A percentile compares a stretch with the other conserved stretches of the same genome.
Evolutionary conservation across 352 stramenopile genomes (phyloP).

Genomic region (Phytophthora nicotianae): DNA sequence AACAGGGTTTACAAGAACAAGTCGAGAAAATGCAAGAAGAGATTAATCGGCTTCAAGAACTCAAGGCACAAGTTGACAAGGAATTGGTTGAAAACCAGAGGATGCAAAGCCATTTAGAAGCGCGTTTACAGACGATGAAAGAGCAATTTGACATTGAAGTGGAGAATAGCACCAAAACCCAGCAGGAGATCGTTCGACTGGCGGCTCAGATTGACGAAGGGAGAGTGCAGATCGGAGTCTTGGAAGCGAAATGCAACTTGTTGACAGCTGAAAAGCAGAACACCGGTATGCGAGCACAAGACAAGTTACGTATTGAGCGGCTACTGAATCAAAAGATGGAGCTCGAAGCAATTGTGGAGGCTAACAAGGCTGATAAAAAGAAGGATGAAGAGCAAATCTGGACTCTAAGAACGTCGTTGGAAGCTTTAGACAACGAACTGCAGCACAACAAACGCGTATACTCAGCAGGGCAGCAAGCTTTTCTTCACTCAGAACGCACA

Average conservation of each 20-base stretch:
- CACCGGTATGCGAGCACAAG: conserved; percentile 74
- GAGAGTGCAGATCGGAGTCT: conserved; percentile 58
- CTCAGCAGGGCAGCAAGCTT: conserved; percentile 76
- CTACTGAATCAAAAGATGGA: conserved; percentile 84
- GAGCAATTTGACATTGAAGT: conserved; percentile 68
- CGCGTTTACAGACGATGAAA: conserved; percentile 63
- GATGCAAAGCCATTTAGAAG: conserved; percentile 55
- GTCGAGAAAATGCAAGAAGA: conserved; percentile 38
- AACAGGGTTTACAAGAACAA: conserved; percentile 40
- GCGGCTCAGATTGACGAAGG: conserved; percentile 56
- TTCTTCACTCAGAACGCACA: conserved; percentile 69
- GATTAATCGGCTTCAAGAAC: conserved; percentile 34
- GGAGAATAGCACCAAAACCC: conserved; percentile 39
- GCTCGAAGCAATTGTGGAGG: conserved; percentile 65
- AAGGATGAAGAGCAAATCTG: conserved; percentile 78
- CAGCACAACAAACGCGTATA: conserved; percentile 85
- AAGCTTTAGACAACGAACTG: conserved; percentile 74
- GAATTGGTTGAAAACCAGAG: conserved; percentile 56
- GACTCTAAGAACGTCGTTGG: conserved; percentile 64
- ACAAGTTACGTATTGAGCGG: conserved; percentile 80
- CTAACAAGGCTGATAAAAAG: conserved; percentile 56
- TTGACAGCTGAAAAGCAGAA: conserved; percentile 76
- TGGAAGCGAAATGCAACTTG: conserved; percentile 75
- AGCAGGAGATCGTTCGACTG: conserved; percentile 50
- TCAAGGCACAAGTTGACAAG: conserved; percentile 49